A percentile compares a stretch with the other conserved stretches of the same genome.
These are phyloP conservation scores for Candida sithepensis DNA, from an alignment of 805 yeast species.

Conservation along the genomic window DNA sequence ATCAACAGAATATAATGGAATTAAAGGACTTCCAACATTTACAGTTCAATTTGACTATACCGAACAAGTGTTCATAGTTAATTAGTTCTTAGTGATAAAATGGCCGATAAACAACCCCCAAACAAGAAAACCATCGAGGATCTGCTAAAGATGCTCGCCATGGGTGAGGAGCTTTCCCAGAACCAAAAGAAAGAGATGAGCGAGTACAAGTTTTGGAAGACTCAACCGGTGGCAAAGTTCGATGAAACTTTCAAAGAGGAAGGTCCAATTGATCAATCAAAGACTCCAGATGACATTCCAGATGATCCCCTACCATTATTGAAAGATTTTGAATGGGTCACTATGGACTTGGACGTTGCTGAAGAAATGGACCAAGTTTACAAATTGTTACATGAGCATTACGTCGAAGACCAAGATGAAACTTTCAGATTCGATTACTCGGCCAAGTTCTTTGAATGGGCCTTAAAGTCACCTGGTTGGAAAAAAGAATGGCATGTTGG, in stretches of 20 bases:
- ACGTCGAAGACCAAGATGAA: conserved; percentile 92
- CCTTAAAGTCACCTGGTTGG: conserved; percentile 93
- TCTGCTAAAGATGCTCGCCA: conserved; percentile 49
- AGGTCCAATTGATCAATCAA: conserved; percentile 74
- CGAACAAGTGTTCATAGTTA: too few relatives aligned
- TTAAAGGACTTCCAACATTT: too few relatives aligned
- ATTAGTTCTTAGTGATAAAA: not conserved
- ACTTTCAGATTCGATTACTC: conserved; percentile 89
- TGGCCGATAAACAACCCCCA: conserved; percentile 2
- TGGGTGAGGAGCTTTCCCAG: conserved; percentile 53
- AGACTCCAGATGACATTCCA: conserved; percentile 71
- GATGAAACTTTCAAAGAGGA: conserved; percentile 64
- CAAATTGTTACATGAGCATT: conserved; percentile 77
- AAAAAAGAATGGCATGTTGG: conserved; percentile 87
- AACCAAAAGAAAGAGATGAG: conserved; percentile 70
- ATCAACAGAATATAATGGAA: too few relatives aligned
- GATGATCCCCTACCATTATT: conserved; percentile 67
- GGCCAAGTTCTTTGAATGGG: conserved; percentile 84
- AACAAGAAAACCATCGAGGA: conserved; percentile 49
- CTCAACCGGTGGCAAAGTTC: conserved; percentile 88
- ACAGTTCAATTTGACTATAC: too few relatives aligned
- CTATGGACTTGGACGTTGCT: conserved; percentile 57
- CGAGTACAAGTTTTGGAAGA: conserved; percentile 95
- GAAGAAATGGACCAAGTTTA: conserved; percentile 73
- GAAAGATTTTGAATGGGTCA: conserved; percentile 84